Evolutionary conservation across 495 filamentous ascomycete genomes (phyloP).

Genomic region (Aspergillus avenaceus): DNA sequence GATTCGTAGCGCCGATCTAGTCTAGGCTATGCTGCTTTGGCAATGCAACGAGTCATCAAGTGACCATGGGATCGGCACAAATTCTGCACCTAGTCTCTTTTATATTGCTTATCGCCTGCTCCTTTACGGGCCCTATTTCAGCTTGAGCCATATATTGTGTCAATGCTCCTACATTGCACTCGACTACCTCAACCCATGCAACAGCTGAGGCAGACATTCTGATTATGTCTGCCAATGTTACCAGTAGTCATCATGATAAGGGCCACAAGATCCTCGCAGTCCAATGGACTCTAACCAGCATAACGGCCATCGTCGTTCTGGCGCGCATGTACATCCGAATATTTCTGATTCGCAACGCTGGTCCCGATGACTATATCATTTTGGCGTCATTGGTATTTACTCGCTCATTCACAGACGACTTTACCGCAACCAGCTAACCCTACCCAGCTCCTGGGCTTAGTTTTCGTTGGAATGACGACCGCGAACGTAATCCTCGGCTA

Average conservation of each 20-base stretch:
- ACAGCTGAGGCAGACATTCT: background rate
- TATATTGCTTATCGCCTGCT: background rate
- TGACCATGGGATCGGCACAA: background rate
- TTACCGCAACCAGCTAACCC: too few relatives aligned
- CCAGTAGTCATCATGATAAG: constrained; percentile 24
- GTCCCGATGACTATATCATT: constrained; percentile 45
- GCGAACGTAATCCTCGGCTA: constrained; percentile 23
- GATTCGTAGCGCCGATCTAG: background rate
- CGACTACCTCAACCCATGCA: background rate
- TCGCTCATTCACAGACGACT: background rate
- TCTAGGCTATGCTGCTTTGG: background rate
- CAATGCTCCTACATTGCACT: background rate
- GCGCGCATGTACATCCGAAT: constrained; percentile 42
- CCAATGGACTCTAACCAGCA: constrained; percentile 27
- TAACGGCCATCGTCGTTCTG: constrained; percentile 25
- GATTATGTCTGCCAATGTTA: background rate
- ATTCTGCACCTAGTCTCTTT: background rate
- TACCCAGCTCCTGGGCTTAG: background rate
- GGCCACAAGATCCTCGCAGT: constrained; percentile 34
- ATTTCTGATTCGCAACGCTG: constrained; percentile 33
- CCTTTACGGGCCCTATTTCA: background rate
- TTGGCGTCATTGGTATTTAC: constrained; percentile 27
- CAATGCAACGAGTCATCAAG: background rate
- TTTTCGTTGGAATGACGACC: constrained; percentile 22
- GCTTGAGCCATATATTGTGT: background rate